Base-by-base conservation (phyloP, 2,329 filamentous ascomycete genomes). In the Exserohilum rostratum region DNA sequence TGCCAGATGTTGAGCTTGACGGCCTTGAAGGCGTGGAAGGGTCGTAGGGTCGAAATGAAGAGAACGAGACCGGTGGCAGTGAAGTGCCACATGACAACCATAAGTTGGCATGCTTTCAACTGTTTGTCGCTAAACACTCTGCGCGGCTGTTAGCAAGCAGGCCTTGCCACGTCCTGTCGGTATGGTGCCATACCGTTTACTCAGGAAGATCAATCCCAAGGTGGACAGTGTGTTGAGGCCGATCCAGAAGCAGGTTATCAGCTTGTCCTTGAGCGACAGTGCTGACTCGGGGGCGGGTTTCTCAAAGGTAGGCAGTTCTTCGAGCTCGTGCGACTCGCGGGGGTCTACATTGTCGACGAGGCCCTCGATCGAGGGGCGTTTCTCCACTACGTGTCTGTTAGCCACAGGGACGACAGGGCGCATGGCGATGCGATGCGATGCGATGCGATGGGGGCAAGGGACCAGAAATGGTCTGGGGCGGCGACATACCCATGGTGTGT, bases 51-150 rank as follows among this genome's bases (percentile, higher is more conserved):
- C 2, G 77, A 73, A 47, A 79, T 53, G 63, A 72, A 79, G 37
- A 80, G 73, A 40, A 78, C 77, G 53, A 78, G 71, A 30, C 72
- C 69, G 48, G 78, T 80, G 30, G 77, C 78, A 22, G 74, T 72
- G 56, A 79, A 79, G 61, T 80, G 78, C 78, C 77, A 80, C 74
- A 79, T 79, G 15, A 78, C 77, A 40, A 80, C 78, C 61, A 77
- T 75, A 52, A 80, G 74, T 64, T 79, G 78, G 70, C 76, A 78
- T 18, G 71, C 68, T 52, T 77, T 75, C 53, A 80, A 69, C 57
- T 79, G 77, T 37, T 69, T 60, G 59, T 80, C 77, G 62, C 68
- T 74, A 62, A 80, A 78, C 20, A 78, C 77, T 45, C 77, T 80
- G 60, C 44, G n/a, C 33, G 25, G 5, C 35, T 50, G 64, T 74